phyloP scores from a whole-genome alignment of 2,329 filamentous ascomycete genomes.

The Fragosphaeria purpurea region DNA sequence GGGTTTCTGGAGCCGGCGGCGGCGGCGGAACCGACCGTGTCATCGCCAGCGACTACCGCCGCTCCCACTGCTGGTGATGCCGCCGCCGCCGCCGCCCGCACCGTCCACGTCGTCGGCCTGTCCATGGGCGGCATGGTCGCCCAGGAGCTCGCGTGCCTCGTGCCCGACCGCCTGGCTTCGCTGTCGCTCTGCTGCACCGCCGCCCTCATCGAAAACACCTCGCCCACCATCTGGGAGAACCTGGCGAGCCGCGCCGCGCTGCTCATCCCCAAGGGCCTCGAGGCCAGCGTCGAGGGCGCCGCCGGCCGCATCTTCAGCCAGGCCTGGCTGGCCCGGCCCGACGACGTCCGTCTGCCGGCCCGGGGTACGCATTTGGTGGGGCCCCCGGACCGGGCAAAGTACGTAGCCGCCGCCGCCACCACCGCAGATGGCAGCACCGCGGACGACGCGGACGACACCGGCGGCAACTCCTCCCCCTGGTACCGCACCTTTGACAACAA shows the following conservation, averaged over 20 bases:
- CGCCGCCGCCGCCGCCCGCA: slow-evolving; percentile 14
- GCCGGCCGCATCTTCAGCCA: slow-evolving; percentile 56
- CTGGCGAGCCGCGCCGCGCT: slow-evolving; percentile 45
- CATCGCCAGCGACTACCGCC: background rate
- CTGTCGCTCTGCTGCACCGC: slow-evolving; percentile 54
- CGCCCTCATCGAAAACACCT: slow-evolving; percentile 49
- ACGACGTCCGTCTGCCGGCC: slow-evolving; percentile 41
- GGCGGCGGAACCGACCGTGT: background rate
- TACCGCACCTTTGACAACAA: slow-evolving; percentile 54
- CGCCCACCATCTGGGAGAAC: slow-evolving; percentile 50
- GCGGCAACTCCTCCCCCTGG: background rate
- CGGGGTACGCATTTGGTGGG: slow-evolving; percentile 13
- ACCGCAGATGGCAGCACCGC: background rate
- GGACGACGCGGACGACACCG: background rate
- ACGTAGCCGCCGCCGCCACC: background rate
- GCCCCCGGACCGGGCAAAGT: slow-evolving; percentile 4
- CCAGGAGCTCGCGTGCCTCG: slow-evolving; percentile 60
- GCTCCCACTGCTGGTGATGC: background rate
- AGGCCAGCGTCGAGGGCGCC: slow-evolving; percentile 54
- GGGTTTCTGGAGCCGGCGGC: slow-evolving; percentile 33
- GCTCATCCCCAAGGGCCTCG: slow-evolving; percentile 60
- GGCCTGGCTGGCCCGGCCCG: slow-evolving; percentile 52
- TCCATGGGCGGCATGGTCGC: slow-evolving; percentile 90
- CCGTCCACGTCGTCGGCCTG: slow-evolving; percentile 62
- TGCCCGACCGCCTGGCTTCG: slow-evolving; percentile 42